phyloP scores from a whole-genome alignment of 108 stramenopile genomes.

The Nannochloropsis salina region DNA sequence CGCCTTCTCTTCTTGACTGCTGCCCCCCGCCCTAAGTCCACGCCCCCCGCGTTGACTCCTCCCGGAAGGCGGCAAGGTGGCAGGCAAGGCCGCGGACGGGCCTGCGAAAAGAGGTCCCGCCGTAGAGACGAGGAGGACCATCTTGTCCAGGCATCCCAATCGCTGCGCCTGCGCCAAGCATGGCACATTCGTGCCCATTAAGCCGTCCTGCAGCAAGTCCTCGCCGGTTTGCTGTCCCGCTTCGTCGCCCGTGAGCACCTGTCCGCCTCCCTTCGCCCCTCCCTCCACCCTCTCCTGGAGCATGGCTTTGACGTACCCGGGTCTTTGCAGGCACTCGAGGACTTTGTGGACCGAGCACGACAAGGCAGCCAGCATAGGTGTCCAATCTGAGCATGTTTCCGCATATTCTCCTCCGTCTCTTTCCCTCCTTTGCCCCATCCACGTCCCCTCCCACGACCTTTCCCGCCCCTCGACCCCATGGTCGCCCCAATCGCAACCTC shows the following conservation, averaged over 20 bases:
- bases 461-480: background rate
- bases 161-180: background rate
- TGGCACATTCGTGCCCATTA: background rate
- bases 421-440: background rate
- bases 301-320: background rate
- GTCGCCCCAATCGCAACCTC: background rate
- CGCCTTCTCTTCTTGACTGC: background rate
- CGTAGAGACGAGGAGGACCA: background rate
- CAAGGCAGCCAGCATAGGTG: background rate
- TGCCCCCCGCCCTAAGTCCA: background rate
- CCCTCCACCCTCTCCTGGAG: background rate
- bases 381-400: background rate
- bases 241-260: background rate
- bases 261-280: background rate
- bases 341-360: background rate
- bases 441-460: background rate
- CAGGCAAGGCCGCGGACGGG: background rate
- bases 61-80: background rate
- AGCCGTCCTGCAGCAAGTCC: background rate
- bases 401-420: background rate
- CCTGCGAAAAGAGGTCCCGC: background rate
- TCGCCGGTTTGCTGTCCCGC: background rate
- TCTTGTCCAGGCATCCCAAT: background rate
- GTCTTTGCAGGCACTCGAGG: background rate
- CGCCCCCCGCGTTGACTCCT: background rate